Conservation (phyloP, 371 early-diverging fungal species). For the Mortierella sp. region DNA sequence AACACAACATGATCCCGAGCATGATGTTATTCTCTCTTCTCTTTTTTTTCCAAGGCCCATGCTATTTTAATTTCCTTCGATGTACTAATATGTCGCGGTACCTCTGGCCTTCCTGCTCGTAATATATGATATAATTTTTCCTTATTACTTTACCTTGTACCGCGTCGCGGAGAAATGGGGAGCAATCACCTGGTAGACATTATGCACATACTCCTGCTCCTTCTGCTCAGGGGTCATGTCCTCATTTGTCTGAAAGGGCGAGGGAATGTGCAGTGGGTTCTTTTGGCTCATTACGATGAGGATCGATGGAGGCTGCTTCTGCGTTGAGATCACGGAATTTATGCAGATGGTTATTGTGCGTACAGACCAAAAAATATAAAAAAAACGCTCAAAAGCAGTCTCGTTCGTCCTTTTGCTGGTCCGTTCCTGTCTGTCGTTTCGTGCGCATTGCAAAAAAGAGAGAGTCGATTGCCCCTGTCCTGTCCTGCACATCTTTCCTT, state of each 20-base stretch:
- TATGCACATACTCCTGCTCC: conserved; percentile 87
- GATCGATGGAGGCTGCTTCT: neutral
- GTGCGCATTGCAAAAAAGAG: too few species aligned
- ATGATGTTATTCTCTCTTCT: neutral
- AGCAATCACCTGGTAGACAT: conserved; percentile 94
- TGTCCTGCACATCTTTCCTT: too few species aligned
- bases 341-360: too few species aligned
- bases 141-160: conserved; percentile 79
- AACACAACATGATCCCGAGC: too few species aligned
- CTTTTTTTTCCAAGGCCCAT: neutral
- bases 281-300: conserved; percentile 48
- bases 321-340: neutral
- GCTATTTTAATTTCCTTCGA: neutral
- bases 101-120: neutral
- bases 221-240: conserved; percentile 61
- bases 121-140: neutral
- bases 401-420: neutral
- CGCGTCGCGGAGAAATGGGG: conserved; percentile 94
- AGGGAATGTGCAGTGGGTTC: conserved; percentile 64
- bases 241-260: conserved; percentile 55
- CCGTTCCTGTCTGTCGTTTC: neutral
- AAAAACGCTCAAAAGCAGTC: conserved; percentile 7
- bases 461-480: too few species aligned
- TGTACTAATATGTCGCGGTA: neutral
- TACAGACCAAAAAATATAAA: neutral